Base-by-base conservation (phyloP, 768 basidiomycete genomes). In the Mycena metata region DNA sequence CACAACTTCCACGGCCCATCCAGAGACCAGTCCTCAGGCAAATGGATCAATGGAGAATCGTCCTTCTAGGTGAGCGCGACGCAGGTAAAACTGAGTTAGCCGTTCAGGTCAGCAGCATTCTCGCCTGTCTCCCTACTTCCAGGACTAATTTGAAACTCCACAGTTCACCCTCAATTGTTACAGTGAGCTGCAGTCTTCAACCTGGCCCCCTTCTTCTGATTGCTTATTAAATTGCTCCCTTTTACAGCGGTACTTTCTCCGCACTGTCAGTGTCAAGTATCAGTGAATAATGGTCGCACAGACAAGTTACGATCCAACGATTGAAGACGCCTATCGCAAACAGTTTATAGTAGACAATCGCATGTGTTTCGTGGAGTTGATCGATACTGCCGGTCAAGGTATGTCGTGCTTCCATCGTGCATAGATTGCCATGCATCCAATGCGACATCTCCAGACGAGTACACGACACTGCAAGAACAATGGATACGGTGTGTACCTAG, bases 401-500 rank as follows among this genome's bases (percentile, higher is more conserved):
- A 49, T 49, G 47, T 49, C 21, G n/a, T 49, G 47, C 47, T 21
- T 49, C 47, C 47, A 49, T 49, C 30, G 30, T 30, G 30, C 30
- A 30, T 30, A 30, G 30, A 30, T 30, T 30, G 30, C 30, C 30
- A 30, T 30, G 30, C 30, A 30, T 30, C 30, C 30, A 30, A 30
- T 30, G 30, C 30, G 30, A 6, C 30, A 30, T 30, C 30, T 30
- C 30, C 30, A 30, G 30, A 30, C 30, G 30, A 30, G 30, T 30
- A 30, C 30, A 6, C 30, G 30, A 30, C 96, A 54, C 85, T 97
- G 69, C 90, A 96, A 72, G 95, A 97, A 84, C 96, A 97, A 80
- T 98, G 96, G 96, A 95, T 97, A 74, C 90, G 96, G 96, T 97
- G 69, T 80, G 91, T 85, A 63, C 51, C 52, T 52, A 30, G 51